Evolutionary conservation across 1,284 basidiomycete species (phyloP).

Genomic region (Melampsora larici-populina): DNA sequence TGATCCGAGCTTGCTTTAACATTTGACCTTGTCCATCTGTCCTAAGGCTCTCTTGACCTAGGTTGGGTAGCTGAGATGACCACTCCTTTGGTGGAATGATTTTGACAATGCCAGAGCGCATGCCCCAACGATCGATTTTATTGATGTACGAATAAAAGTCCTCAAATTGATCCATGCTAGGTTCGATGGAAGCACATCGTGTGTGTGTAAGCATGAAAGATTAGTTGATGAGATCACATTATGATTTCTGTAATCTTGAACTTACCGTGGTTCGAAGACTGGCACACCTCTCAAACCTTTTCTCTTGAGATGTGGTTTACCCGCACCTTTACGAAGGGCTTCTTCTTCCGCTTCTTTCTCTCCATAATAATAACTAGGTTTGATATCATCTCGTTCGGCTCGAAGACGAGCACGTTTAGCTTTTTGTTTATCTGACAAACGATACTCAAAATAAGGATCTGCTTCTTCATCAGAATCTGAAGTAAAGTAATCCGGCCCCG

Average conservation of each 20-base stretch:
- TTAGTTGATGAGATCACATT: background rate
- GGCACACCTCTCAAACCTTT: slow-evolving; percentile 41
- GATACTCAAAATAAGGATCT: slow-evolving; percentile 12
- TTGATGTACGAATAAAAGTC: slow-evolving; percentile 87
- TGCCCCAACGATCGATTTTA: slow-evolving; percentile 79
- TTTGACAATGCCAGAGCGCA: slow-evolving; percentile 83
- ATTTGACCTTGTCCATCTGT: slow-evolving; percentile 41
- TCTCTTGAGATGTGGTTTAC: slow-evolving; percentile 5
- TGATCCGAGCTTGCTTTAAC: slow-evolving; percentile 64
- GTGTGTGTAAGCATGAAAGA: background rate
- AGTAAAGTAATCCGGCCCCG: slow-evolving; percentile 41
- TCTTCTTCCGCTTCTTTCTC: slow-evolving; percentile 34
- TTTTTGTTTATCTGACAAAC: slow-evolving; percentile 11
- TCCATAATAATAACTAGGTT: slow-evolving; percentile 43
- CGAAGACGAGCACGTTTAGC: slow-evolving; percentile 26
- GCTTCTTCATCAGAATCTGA: slow-evolving; percentile 16
- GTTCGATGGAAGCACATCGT: no score
- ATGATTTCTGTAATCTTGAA: background rate
- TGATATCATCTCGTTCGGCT: slow-evolving; percentile 33
- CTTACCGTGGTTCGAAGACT: slow-evolving; percentile 41
- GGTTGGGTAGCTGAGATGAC: slow-evolving; percentile 69
- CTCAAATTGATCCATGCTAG: slow-evolving; percentile 48
- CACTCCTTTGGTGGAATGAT: slow-evolving; percentile 89
- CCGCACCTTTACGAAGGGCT: slow-evolving; percentile 28
- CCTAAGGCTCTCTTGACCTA: slow-evolving; percentile 63